Evolutionary conservation across 805 yeast species (phyloP).

Genomic region (Spathaspora girioi): DNA sequence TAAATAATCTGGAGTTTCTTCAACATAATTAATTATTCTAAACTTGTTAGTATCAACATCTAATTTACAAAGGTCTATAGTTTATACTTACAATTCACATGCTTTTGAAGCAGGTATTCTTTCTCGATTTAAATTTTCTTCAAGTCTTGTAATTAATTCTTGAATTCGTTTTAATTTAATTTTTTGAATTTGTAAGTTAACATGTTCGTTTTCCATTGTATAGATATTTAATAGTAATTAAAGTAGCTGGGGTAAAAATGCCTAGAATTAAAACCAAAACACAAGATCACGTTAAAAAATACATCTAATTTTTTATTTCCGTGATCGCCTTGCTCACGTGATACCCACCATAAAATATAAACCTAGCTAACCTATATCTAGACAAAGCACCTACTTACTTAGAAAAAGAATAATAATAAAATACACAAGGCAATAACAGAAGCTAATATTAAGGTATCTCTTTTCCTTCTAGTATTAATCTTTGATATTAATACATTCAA

Average conservation of each 20-base stretch:
- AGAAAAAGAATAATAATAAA: constrained; percentile 53
- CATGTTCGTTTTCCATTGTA: constrained; percentile 11
- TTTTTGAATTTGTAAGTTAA: constrained; percentile 42
- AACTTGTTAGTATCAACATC: constrained; percentile 3
- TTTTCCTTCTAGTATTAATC: constrained; percentile 83
- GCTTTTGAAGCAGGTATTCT: constrained; percentile 66
- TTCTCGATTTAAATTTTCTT: constrained; percentile 48
- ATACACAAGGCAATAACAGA: constrained; percentile 69
- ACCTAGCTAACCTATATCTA: no score
- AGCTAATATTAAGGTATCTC: constrained; percentile 85
- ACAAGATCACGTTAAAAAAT: background rate
- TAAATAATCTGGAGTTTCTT: constrained; percentile 44
- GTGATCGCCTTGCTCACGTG: no score
- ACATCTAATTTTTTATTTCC: background rate
- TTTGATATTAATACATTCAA: constrained; percentile 68
- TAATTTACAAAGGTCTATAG: background rate
- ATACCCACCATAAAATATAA: no score
- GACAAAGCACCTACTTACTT: background rate
- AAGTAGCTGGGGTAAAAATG: no score
- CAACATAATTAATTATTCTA: constrained; percentile 40
- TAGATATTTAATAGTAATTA: no score
- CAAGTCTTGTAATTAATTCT: constrained; percentile 52
- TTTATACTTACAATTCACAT: constrained; percentile 37
- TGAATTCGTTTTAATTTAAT: constrained; percentile 59
- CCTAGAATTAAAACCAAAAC: background rate